These are phyloP conservation scores for Pythium diclinum DNA, from an alignment of 352 stramenopile genomes.

Conservation along the genomic window DNA sequence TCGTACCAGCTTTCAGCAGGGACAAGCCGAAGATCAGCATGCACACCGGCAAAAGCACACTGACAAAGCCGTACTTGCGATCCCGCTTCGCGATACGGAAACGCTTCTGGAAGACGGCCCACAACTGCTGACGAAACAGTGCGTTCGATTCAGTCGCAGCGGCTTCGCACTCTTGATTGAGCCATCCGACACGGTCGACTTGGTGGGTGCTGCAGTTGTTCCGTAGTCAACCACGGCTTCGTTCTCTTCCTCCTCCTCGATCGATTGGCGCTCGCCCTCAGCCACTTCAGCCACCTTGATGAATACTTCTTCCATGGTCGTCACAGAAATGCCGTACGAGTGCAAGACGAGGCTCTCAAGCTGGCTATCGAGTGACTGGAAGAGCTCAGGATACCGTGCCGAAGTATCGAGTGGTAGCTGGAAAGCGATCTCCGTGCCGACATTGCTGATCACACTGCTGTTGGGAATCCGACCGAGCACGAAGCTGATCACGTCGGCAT, in stretches of 20 bases:
- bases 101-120: slow-evolving; percentile 54
- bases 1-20: slow-evolving; percentile 36
- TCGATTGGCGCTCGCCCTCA: slow-evolving; percentile 23
- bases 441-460: slow-evolving; percentile 58
- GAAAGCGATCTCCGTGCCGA: slow-evolving; percentile 69
- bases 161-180: background rate
- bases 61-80: slow-evolving; percentile 59
- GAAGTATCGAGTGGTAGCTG: slow-evolving; percentile 56
- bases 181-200: slow-evolving; percentile 7
- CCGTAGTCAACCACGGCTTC: background rate
- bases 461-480: slow-evolving; percentile 32
- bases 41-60: slow-evolving; percentile 46
- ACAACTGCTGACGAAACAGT: slow-evolving; percentile 32
- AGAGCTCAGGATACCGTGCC: slow-evolving; percentile 50
- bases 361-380: slow-evolving; percentile 52
- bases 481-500: slow-evolving; percentile 30
- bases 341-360: slow-evolving; percentile 38
- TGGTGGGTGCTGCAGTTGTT: background rate
- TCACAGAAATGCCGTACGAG: slow-evolving; percentile 93
- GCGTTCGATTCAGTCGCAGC: background rate
- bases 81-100: slow-evolving; percentile 61
- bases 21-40: slow-evolving; percentile 53
- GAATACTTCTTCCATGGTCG: slow-evolving; percentile 97
- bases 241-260: background rate
- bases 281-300: slow-evolving; percentile 52